These are phyloP conservation scores for Euryodendron excelsum DNA, from an alignment of 148 eudicot species.

Conservation along the genomic window DNA sequence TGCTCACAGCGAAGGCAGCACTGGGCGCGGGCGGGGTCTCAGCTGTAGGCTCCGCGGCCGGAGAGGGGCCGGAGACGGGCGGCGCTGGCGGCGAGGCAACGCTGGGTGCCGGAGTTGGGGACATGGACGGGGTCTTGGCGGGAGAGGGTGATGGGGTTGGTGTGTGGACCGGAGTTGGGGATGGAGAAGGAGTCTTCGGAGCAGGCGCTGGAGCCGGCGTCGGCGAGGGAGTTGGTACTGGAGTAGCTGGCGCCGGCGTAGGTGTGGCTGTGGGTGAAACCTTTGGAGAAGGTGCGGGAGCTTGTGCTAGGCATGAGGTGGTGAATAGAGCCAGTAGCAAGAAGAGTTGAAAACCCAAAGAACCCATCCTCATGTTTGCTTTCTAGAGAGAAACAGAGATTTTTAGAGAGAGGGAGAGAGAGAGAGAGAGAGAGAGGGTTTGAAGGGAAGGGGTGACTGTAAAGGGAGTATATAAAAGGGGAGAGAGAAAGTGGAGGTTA, in stretches of 20 bases:
- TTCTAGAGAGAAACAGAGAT: background rate
- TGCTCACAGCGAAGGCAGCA: conserved; percentile 20
- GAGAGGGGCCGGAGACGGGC: conserved; percentile 1
- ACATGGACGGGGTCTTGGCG: conserved; percentile 1
- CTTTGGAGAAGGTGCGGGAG: conserved; percentile 29
- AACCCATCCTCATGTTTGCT: background rate
- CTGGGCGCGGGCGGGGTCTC: background rate
- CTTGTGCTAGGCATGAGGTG: conserved; percentile 42
- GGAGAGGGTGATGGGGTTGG: conserved; percentile 21
- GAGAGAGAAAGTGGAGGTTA: background rate
- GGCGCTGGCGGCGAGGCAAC: conserved; percentile 10
- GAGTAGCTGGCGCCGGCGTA: conserved; percentile 5
- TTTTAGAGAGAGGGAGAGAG: no score
- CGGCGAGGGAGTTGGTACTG: conserved; percentile 6
- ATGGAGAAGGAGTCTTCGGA: conserved; percentile 22
- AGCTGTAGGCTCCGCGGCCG: conserved; percentile 7
- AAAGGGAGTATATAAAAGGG: background rate
- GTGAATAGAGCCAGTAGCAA: conserved; percentile 32
- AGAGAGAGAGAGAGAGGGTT: background rate
- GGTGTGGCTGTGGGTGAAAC: conserved; percentile 30
- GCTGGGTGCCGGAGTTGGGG: conserved; percentile 11
- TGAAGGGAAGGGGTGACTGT: background rate
- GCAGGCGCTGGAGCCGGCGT: conserved; percentile 27
- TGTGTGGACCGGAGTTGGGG: conserved; percentile 20
- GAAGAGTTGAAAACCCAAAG: conserved; percentile 17